phyloP scores from a whole-genome alignment of 2,329 filamentous ascomycete genomes.

The Didymosphaeria variabile region DNA sequence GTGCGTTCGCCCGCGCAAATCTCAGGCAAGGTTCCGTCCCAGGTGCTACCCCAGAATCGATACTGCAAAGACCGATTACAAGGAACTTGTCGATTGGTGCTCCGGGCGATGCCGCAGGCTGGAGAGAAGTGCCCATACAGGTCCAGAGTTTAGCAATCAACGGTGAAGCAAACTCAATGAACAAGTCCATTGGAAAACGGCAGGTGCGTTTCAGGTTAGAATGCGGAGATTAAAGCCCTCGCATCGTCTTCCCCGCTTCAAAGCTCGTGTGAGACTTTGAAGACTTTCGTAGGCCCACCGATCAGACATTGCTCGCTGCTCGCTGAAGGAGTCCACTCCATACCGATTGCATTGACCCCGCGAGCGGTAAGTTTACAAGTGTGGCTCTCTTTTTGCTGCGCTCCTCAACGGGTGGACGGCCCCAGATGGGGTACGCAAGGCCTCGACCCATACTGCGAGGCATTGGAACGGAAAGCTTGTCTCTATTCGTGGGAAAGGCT shows the following conservation, averaged over 20 bases:
- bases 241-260: background rate
- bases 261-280: background rate
- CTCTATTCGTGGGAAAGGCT: background rate
- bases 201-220: background rate
- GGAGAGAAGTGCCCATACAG: background rate
- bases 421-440: background rate
- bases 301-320: background rate
- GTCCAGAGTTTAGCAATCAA: background rate
- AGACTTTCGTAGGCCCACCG: background rate
- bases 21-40: background rate
- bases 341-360: background rate
- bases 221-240: background rate
- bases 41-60: background rate
- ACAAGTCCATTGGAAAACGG: background rate
- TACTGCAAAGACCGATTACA: background rate
- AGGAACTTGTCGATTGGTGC: background rate
- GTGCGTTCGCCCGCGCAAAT: background rate
- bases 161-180: background rate
- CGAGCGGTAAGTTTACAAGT: background rate
- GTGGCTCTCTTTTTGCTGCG: background rate
- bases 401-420: background rate
- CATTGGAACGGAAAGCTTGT: background rate
- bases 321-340: background rate
- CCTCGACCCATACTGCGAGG: background rate
- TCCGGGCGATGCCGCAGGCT: background rate